phyloP scores from a whole-genome alignment of 2,329 filamentous ascomycete genomes.

The Fulvia fulva region DNA sequence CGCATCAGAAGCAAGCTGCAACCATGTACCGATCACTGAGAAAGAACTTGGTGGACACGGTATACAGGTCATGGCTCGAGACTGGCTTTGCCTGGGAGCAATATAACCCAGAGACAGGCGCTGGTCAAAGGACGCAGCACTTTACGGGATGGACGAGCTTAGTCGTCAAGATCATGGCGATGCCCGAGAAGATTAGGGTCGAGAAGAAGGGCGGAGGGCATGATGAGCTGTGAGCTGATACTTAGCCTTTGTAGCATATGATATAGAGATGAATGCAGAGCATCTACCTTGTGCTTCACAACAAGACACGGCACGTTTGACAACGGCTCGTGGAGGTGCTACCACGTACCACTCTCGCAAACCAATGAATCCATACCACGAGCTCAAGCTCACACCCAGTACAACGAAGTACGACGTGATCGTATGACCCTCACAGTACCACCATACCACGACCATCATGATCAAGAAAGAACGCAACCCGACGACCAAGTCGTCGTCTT shows the following conservation, averaged over 20 bases:
- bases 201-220: conserved; percentile 31
- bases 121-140: conserved; percentile 92
- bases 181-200: conserved; percentile 62
- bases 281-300: background rate
- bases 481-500: background rate
- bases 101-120: conserved; percentile 89
- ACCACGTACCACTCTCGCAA: background rate
- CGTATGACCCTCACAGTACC: background rate
- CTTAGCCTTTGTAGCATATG: background rate
- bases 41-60: conserved; percentile 80
- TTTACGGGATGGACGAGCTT: conserved; percentile 99
- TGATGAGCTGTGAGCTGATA: conserved; percentile 45
- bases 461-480: background rate
- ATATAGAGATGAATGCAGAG: background rate
- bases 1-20: conserved; percentile 64
- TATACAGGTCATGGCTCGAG: conserved; percentile 80
- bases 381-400: background rate
- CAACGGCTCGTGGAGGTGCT: background rate
- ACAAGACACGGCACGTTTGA: background rate
- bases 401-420: background rate
- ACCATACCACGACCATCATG: background rate
- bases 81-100: conserved; percentile 99
- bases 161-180: conserved; percentile 94
- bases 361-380: background rate
- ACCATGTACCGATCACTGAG: conserved; percentile 73